These are phyloP conservation scores for Pittosporum tobira DNA, from an alignment of 129 eudicot species.

Conservation along the genomic window DNA sequence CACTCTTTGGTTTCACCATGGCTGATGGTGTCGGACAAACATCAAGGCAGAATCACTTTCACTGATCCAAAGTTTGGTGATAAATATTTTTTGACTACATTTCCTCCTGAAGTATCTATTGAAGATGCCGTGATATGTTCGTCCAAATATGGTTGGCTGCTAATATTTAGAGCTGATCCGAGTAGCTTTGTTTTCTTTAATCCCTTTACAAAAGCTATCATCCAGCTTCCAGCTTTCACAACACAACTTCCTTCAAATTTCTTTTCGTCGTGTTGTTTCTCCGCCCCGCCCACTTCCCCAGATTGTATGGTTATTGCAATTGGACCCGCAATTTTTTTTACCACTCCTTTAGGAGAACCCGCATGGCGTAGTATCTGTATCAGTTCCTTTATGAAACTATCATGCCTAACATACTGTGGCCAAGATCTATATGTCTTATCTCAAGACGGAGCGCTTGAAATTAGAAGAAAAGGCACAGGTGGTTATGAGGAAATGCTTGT, in stretches of 20 bases:
- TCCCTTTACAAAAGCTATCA: slow-evolving; percentile 15
- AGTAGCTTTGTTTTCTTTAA: slow-evolving; percentile 16
- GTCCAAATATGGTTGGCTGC: slow-evolving; percentile 13
- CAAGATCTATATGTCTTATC: slow-evolving; percentile 9
- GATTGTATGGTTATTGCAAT: slow-evolving; percentile 21
- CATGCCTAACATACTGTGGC: slow-evolving; percentile 6
- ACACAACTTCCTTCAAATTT: neutral
- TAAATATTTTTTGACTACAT: neutral
- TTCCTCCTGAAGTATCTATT: neutral
- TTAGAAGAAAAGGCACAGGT: too few species aligned
- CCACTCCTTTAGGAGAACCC: neutral
- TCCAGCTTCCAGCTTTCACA: slow-evolving; percentile 2
- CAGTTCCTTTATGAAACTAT: too few species aligned
- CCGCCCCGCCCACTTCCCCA: slow-evolving; percentile 3
- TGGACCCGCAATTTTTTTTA: too few species aligned
- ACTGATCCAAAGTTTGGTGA: slow-evolving; percentile 19
- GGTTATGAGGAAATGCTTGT: neutral
- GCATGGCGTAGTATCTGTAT: neutral
- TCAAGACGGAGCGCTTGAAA: neutral
- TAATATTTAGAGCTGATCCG: neutral
- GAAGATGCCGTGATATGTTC: neutral
- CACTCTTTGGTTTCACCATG: slow-evolving; percentile 16
- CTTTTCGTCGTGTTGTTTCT: neutral
- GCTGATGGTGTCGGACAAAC: slow-evolving; percentile 12
- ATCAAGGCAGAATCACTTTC: neutral